Evolutionary conservation across 176 grass and related monocot species (phyloP).

Genomic region (Ensete ventricosum): DNA sequence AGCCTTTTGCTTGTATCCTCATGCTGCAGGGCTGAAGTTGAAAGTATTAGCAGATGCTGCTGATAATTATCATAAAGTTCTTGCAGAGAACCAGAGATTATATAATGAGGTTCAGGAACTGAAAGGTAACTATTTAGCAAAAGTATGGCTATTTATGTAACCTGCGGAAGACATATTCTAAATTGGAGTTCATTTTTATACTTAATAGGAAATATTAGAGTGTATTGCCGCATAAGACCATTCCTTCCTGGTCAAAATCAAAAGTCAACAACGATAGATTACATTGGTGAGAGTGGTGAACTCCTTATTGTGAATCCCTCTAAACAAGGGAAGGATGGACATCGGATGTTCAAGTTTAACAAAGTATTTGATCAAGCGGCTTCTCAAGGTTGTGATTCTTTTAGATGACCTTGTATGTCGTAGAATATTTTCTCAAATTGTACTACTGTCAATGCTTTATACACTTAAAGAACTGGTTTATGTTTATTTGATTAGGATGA

Average conservation of each 20-base stretch:
- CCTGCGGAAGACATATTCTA: too few species aligned
- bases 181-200: background rate
- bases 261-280: slow-evolving; percentile 2
- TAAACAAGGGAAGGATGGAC: slow-evolving; percentile 23
- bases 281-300: slow-evolving; percentile 16
- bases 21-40: background rate
- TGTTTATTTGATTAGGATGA: background rate
- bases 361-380: slow-evolving; percentile 8
- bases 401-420: background rate
- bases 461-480: background rate
- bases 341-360: slow-evolving; percentile 23
- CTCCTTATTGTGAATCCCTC: slow-evolving; percentile 15
- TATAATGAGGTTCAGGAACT: slow-evolving; percentile 19
- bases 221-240: slow-evolving; percentile 19
- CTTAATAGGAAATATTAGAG: slow-evolving; percentile 16
- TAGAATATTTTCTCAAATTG: background rate
- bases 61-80: slow-evolving; percentile 17
- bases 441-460: background rate
- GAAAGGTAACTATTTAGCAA: slow-evolving; percentile 2
- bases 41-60: slow-evolving; percentile 16
- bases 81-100: slow-evolving; percentile 17
- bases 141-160: background rate
- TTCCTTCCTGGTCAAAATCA: slow-evolving; percentile 19
- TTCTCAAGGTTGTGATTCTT: slow-evolving; percentile 10
- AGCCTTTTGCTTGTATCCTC: background rate